Percentiles rank a stretch among this genome's conserved stretches.
Evolutionary conservation across 495 filamentous ascomycete genomes (phyloP).

Genomic region (Hypoxylon intermedium): DNA sequence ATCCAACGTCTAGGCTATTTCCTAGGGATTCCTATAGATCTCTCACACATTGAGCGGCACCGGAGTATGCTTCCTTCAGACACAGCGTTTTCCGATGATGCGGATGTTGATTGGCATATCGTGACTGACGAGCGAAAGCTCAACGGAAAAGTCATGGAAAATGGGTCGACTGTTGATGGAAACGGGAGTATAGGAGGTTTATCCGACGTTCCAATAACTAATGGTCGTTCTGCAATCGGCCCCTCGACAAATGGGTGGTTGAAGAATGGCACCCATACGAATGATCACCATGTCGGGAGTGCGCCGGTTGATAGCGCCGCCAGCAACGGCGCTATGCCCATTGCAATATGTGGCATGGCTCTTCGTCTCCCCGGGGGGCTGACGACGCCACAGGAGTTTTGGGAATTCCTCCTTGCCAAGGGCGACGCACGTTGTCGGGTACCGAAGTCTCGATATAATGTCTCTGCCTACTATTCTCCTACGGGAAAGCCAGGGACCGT

Average conservation of each 20-base stretch:
- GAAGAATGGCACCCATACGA: conserved; percentile 12
- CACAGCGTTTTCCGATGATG: background rate
- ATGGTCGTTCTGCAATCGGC: conserved; percentile 5
- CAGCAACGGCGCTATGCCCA: conserved; percentile 15
- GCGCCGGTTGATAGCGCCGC: background rate
- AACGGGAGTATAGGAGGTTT: background rate
- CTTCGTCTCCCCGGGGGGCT: conserved; percentile 48
- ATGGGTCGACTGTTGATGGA: conserved; percentile 7
- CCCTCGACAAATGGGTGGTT: background rate
- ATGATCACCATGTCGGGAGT: background rate
- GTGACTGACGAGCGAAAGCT: background rate
- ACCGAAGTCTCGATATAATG: conserved; percentile 50
- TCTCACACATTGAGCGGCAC: background rate
- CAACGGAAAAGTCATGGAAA: background rate
- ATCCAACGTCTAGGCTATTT: background rate
- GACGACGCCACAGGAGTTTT: conserved; percentile 37
- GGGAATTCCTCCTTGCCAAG: conserved; percentile 45
- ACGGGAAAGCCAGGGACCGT: conserved; percentile 15
- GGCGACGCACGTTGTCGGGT: conserved; percentile 34
- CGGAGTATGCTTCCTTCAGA: conserved; percentile 7
- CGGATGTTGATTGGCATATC: background rate
- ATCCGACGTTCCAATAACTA: background rate
- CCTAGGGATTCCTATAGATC: background rate
- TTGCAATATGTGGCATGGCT: conserved; percentile 46
- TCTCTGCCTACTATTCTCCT: conserved; percentile 40